Conservation (phyloP, 1,139 yeast species). For the Diutina neorugosa region DNA sequence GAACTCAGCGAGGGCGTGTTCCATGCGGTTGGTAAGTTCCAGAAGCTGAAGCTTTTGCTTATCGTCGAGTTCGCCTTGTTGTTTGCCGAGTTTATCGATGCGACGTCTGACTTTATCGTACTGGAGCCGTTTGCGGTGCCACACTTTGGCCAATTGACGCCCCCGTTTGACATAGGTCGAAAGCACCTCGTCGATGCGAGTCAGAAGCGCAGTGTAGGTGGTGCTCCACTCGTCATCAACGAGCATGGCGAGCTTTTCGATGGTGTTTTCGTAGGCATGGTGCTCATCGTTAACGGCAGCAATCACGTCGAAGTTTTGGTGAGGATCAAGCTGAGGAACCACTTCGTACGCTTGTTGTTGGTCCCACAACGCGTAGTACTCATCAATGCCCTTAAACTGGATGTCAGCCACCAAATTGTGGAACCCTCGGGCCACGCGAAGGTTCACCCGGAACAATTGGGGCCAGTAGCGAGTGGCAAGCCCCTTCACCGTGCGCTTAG, state of each 20-base stretch:
- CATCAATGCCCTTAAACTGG: conserved; percentile 31
- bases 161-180: background rate
- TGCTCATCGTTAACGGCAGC: background rate
- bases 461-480: conserved; percentile 25
- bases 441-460: conserved; percentile 20
- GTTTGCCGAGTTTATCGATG: conserved; percentile 30
- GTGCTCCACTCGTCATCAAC: background rate
- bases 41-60: conserved; percentile 26
- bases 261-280: background rate
- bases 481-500: conserved; percentile 23
- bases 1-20: conserved; percentile 19
- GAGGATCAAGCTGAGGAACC: conserved; percentile 1
- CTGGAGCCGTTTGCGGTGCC: conserved; percentile 8
- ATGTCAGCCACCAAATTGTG: conserved; percentile 26
- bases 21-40: conserved; percentile 17
- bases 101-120: conserved; percentile 26
- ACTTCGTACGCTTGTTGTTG: conserved; percentile 13
- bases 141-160: background rate
- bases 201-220: too few relatives aligned
- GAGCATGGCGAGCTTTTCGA: background rate
- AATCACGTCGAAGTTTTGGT: background rate
- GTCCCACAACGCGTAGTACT: conserved; percentile 26
- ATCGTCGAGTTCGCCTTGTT: conserved; percentile 22
- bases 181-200: background rate
- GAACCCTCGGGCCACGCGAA: conserved; percentile 21